A percentile compares a stretch with the other conserved stretches of the same genome.
Conservation (phyloP, 2,329 filamentous ascomycete species). For the Knoxdaviesia proteae region DNA sequence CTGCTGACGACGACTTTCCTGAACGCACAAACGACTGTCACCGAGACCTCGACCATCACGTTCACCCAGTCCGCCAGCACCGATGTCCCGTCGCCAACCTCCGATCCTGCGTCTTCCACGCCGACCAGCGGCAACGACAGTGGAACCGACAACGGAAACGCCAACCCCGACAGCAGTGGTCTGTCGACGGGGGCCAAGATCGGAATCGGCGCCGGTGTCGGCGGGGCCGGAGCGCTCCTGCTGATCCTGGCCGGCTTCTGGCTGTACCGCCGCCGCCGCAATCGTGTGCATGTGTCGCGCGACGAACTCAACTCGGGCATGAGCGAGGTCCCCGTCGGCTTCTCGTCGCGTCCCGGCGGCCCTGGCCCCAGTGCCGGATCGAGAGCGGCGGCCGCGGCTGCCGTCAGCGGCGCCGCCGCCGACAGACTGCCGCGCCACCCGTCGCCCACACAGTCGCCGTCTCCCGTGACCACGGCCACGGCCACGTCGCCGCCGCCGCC, state of each 20-base stretch:
- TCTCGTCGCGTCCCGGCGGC: slow-evolving; percentile 7
- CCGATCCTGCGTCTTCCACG: slow-evolving; percentile 8
- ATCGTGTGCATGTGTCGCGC: slow-evolving; percentile 9
- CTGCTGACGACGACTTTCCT: slow-evolving; percentile 6
- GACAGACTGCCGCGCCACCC: slow-evolving; percentile 10
- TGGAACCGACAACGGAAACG: slow-evolving; percentile 2
- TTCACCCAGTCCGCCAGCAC: slow-evolving; percentile 14
- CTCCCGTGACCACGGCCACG: background rate
- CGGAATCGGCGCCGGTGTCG: slow-evolving; percentile 20
- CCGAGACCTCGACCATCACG: slow-evolving; percentile 15
- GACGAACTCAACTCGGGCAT: slow-evolving; percentile 17
- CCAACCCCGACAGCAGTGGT: slow-evolving; percentile 7
- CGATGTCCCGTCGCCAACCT: slow-evolving; percentile 10
- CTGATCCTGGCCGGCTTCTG: slow-evolving; percentile 5
- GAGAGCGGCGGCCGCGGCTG: slow-evolving; percentile 2
- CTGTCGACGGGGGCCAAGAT: slow-evolving; percentile 21
- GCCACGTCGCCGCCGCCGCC: slow-evolving; percentile 1
- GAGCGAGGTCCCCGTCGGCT: slow-evolving; percentile 20
- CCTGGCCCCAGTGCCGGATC: slow-evolving; percentile 4
- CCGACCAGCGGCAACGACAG: slow-evolving; percentile 9
- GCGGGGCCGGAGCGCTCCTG: slow-evolving; percentile 15
- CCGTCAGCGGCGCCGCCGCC: slow-evolving; percentile 3
- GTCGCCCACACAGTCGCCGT: slow-evolving; percentile 6
- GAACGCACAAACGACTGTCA: slow-evolving; percentile 17
- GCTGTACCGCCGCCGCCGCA: slow-evolving; percentile 6